phyloP scores from a whole-genome alignment of 164 flowering plant species.

The Stephania japonica region DNA sequence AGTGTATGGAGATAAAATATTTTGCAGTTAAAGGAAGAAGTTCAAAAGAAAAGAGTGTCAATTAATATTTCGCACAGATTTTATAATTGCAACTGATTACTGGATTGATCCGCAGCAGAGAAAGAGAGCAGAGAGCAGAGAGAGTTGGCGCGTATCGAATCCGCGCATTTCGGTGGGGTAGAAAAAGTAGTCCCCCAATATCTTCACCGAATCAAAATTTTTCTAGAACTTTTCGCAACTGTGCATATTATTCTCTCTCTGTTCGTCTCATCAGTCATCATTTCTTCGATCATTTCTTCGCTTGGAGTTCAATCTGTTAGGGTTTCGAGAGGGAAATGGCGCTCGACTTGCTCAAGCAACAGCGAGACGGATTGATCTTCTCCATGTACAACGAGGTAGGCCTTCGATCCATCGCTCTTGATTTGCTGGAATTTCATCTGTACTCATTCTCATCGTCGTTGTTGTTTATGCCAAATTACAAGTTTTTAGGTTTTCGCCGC shows the following conservation, averaged over 20 bases:
- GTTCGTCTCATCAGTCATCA: not conserved
- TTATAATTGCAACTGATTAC: too few relatives aligned
- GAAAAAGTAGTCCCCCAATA: not conserved
- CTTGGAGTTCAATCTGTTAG: too few relatives aligned
- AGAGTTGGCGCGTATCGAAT: too few relatives aligned
- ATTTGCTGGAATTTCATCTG: not conserved
- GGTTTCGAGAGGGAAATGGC: not conserved
- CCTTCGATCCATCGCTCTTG: too few relatives aligned
- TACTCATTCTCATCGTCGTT: not conserved
- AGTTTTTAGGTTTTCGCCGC: too few relatives aligned
- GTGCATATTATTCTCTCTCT: not conserved
- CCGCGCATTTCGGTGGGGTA: not conserved
- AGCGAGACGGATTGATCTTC: not conserved
- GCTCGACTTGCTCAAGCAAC: not conserved
- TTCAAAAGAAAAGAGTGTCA: too few relatives aligned
- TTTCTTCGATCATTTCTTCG: not conserved
- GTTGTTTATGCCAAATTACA: too few relatives aligned
- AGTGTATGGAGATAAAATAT: too few relatives aligned
- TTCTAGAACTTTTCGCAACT: not conserved
- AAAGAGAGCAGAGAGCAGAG: too few relatives aligned
- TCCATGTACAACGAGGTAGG: conserved; percentile 11
- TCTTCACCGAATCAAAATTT: not conserved
- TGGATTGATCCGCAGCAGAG: too few relatives aligned
- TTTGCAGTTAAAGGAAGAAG: too few relatives aligned
- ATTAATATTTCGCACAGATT: too few relatives aligned